Conservation (phyloP, 2,329 filamentous ascomycete genomes). For the Colletotrichum karsti region DNA sequence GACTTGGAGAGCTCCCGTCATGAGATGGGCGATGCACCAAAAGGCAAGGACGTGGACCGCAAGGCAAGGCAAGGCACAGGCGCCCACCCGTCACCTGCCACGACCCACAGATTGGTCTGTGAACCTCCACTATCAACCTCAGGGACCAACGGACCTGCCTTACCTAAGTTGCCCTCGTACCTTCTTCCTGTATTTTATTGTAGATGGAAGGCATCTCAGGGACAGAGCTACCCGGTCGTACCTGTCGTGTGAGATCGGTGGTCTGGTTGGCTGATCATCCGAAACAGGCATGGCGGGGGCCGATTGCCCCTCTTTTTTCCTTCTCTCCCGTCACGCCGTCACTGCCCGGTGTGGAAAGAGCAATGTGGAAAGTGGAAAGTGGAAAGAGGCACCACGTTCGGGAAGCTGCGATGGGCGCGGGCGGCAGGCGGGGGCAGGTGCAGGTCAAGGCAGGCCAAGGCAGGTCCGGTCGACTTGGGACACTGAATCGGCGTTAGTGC, state of each 20-base stretch:
- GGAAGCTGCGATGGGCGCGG: background rate
- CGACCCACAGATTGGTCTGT: background rate
- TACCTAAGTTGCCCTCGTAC: too few relatives aligned
- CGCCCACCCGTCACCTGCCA: background rate
- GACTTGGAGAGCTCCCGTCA: slow-evolving; percentile 19
- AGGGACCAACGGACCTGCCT: too few relatives aligned
- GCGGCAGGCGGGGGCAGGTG: background rate
- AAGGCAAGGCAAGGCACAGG: background rate
- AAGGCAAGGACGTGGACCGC: too few relatives aligned
- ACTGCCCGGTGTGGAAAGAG: too few relatives aligned
- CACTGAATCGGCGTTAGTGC: slow-evolving; percentile 25
- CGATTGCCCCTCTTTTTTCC: background rate
- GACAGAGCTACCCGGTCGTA: background rate
- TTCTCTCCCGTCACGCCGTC: too few relatives aligned
- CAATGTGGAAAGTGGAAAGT: background rate
- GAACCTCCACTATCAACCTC: background rate
- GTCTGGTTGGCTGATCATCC: slow-evolving; percentile 15
- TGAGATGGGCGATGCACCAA: too few relatives aligned
- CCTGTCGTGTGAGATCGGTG: background rate
- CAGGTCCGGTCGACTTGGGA: background rate
- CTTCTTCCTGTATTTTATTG: too few relatives aligned
- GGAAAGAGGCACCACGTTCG: background rate
- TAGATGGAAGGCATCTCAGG: background rate
- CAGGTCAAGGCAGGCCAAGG: background rate
- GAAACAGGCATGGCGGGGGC: slow-evolving; percentile 16